Evolutionary conservation across 2,329 filamentous ascomycete species (phyloP), one percentile per base, ranked within the genome.

Genomic region (Apiospora kogelbergensis): DNA sequence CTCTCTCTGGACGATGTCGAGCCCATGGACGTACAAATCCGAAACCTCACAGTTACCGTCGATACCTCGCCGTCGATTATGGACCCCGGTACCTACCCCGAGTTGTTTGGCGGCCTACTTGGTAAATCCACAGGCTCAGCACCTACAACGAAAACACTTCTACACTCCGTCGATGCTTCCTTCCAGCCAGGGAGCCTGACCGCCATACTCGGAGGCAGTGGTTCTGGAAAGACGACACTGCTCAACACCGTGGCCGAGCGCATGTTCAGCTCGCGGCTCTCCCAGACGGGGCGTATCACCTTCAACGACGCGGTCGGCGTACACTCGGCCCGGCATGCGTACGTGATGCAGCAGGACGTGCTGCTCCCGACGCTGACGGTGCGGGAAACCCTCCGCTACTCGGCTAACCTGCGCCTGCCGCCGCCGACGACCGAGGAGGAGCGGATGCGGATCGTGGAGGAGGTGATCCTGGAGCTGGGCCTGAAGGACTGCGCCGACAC

Each of bases 401-500:
- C 92, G 2, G 92, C 92, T 2, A 88, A 93, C 74, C 80, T 95
- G 68, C 86, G 92, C 33, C 81, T 95, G 0, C 90, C 91, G 0
- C 83, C 90, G 0, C 85, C 88, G 0, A 89, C 88, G 0, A 88
- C 86, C 0, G 79, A 83, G 13, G 82, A 85, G 33, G 89, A 93
- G 71, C 85, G 90, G 33, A 81, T 81, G 40, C 83, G 80, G 13
- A 86, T 94, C 17, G 92, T 95, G 1, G 91, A 95, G 71, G 90
- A 93, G 72, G 91, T 94, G 26, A 93, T 95, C 60, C 80, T 91
- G 10, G 91, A 95, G 74, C 80, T 95, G 2, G 91, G 92, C 0
- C 78, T 95, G 48, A 94, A 93, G 76, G 91, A 94, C 72, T 94
- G 92, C 69, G 92, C 92, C 30, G 82, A 93, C 71, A 95, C 92